These are phyloP conservation scores for Lipomyces kockii DNA, from an alignment of 805 yeast genomes.

Conservation along the genomic window DNA sequence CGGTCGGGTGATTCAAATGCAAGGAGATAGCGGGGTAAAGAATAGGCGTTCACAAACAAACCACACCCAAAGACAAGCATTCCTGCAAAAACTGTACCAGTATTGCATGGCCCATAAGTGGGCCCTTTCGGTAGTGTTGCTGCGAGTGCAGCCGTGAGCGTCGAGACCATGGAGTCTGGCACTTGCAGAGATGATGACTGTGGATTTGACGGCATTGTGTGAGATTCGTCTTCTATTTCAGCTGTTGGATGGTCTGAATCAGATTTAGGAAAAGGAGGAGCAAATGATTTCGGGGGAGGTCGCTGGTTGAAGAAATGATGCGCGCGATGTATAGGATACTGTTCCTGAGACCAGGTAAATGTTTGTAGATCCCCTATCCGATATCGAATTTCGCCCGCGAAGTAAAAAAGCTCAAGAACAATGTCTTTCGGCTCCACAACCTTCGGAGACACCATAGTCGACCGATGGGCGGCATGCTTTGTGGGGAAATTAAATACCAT, in stretches of 20 bases:
- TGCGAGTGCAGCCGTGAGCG: neutral
- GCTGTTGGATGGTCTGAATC: constrained; percentile 1
- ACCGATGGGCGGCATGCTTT: constrained; percentile 5
- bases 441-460: constrained; percentile 12
- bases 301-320: constrained; percentile 25
- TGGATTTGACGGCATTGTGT: neutral
- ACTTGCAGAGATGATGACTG: neutral
- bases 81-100: constrained; percentile 29
- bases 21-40: constrained; percentile 26
- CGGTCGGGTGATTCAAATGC: constrained; percentile 32
- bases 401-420: constrained; percentile 31
- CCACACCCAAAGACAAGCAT: constrained; percentile 32
- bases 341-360: constrained; percentile 21
- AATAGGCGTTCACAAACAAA: constrained; percentile 25
- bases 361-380: constrained; percentile 26
- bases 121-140: neutral
- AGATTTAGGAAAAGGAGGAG: constrained; percentile 5
- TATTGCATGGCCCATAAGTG: constrained; percentile 29
- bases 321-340: constrained; percentile 25
- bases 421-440: constrained; percentile 16
- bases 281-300: constrained; percentile 17
- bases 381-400: constrained; percentile 29
- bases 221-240: neutral
- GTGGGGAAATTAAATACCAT: constrained; percentile 29
- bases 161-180: neutral